Evolutionary conservation across 1,139 yeast genomes (phyloP), one percentile per base, ranked within the genome.

Genomic region (Protomyces gravidus): DNA sequence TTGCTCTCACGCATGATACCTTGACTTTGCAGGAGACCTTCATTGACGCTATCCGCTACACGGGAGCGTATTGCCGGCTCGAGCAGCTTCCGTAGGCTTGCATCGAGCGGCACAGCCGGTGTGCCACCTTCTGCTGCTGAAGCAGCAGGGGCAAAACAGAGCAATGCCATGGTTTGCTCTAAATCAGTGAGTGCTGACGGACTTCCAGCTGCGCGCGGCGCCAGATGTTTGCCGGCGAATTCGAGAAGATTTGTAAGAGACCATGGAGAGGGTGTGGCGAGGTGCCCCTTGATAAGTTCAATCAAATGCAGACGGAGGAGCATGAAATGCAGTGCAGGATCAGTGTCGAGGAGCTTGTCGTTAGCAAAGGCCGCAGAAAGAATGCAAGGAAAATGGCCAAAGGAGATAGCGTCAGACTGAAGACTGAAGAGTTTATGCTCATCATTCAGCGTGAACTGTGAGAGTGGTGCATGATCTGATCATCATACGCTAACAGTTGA

Each of bases 111-210:
- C 9, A 36, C 19, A 23, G 23, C 6, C 21, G 13, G 45, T 5
- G 46, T n/a, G 19, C 11, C 73, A 71, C 0, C 39, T 15, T 5
- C 15, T 30, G 7, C 15, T 17, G 39, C 56, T 13, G 65, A 61
- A 15, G 72, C 71, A 0, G 68, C 68, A 3, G 76, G 74, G 15
- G 42, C 42, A 62, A 74, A 73, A 58, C 77, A 74, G 39, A 75
- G 63, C 40, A 75, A 64, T 2, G 78, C 76, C 77, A 75, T 73
- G 1, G 76, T 72, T 30, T 67, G 66, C 59, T 75, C 77, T 50
- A 75, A 64, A 46, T 73, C 73, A 3, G 63, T 64, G 33, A 74
- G 63, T 49, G 70, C 71, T 55, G 65, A 64, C 1, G 71, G 69
- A 46, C 70, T 67, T 2, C 56, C 45, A 21, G 67, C 62, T 3